A percentile compares a stretch with the other conserved stretches of the same genome.
phyloP scores from a whole-genome alignment of 345 rosid genomes.

The Geranium rotundifolium region DNA sequence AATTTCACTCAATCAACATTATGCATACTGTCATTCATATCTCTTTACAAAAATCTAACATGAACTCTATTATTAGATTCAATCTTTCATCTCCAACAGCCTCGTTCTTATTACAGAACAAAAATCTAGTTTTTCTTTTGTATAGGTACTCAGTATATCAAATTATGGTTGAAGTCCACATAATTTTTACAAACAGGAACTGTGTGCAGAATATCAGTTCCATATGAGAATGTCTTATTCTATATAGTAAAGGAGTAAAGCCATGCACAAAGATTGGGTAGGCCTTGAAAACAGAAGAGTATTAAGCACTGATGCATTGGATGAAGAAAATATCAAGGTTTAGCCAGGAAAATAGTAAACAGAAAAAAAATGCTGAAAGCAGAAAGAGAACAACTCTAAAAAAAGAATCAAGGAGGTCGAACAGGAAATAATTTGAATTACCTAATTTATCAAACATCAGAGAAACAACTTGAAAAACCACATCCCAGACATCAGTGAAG shows the following conservation, averaged over 20 bases:
- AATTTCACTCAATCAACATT: no score
- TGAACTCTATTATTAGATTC: no score
- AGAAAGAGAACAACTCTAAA: neutral
- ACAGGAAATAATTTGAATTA: slow-evolving; percentile 13
- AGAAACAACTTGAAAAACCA: slow-evolving; percentile 72
- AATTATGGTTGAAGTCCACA: neutral
- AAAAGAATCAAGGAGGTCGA: neutral
- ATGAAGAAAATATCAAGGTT: neutral
- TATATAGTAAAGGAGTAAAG: neutral
- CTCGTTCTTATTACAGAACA: neutral
- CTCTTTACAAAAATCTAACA: no score
- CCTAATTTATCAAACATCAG: slow-evolving; percentile 77
- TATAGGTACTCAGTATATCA: neutral
- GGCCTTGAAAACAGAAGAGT: neutral
- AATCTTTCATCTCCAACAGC: neutral
- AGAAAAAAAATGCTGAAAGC: neutral
- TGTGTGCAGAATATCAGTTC: neutral
- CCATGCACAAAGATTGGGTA: neutral
- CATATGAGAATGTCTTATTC: neutral
- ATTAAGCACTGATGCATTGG: neutral
- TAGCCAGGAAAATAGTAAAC: neutral
- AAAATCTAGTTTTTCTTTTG: neutral
- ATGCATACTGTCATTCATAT: no score
- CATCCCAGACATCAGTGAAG: slow-evolving; percentile 66
- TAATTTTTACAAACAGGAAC: neutral